A percentile compares a stretch with the other conserved stretches of the same genome.
Conservation (phyloP, 1,139 yeast genomes). For the Kazachstania sp. region DNA sequence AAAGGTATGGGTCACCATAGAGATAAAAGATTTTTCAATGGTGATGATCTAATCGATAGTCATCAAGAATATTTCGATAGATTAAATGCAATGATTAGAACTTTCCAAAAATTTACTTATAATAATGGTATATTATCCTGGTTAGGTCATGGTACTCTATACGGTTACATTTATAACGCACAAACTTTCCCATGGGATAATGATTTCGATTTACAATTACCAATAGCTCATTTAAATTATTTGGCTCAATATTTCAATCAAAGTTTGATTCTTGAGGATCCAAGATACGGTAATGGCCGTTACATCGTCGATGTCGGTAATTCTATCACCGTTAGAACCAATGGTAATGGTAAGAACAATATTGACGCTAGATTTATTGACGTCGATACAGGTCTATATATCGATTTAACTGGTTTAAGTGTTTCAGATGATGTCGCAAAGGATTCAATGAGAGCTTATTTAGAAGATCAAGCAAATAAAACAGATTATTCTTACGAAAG, state of each 20-base stretch:
- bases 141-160: conserved; percentile 58
- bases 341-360: conserved; percentile 49
- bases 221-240: conserved; percentile 45
- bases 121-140: conserved; percentile 45
- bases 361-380: conserved; percentile 80
- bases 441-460: conserved; percentile 6
- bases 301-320: conserved; percentile 45
- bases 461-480: conserved; percentile 21
- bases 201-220: conserved; percentile 62
- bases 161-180: conserved; percentile 66
- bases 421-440: conserved; percentile 16
- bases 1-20: conserved; percentile 54
- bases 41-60: conserved; percentile 30
- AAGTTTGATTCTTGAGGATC: conserved; percentile 50
- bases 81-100: conserved; percentile 45
- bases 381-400: conserved; percentile 60
- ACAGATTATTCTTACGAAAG: conserved; percentile 14
- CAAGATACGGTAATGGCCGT: conserved; percentile 52
- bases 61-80: conserved; percentile 37
- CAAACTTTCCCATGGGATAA: conserved; percentile 62
- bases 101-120: conserved; percentile 51
- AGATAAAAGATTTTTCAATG: conserved; percentile 61
- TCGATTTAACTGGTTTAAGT: conserved; percentile 56
- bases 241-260: conserved; percentile 46
- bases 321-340: conserved; percentile 32